Percentiles rank a stretch among this genome's conserved stretches.
phyloP scores from a whole-genome alignment of 192 early-diverging fungal species.

The Rhizophagus sp. region DNA sequence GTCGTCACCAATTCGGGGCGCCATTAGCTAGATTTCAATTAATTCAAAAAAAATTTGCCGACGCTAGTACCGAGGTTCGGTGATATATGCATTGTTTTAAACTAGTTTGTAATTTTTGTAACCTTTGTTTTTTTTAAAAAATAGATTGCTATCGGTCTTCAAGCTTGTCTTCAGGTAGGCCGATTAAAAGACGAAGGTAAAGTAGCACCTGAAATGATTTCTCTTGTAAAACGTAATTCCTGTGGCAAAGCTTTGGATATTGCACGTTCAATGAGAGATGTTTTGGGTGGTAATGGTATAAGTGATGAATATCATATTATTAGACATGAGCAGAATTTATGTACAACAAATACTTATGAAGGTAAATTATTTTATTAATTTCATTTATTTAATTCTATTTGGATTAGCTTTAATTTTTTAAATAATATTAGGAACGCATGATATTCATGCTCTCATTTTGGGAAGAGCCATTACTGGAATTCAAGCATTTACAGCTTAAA shows the following conservation, averaged over 20 bases:
- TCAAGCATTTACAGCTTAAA: conserved; percentile 58
- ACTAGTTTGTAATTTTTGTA: neutral
- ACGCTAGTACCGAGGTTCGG: conserved; percentile 79
- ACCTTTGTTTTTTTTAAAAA: neutral
- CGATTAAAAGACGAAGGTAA: conserved; percentile 87
- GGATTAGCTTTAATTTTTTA: neutral
- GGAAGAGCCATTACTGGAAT: conserved; percentile 95
- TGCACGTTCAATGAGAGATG: conserved; percentile 85
- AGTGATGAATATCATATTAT: conserved; percentile 97
- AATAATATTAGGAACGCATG: conserved; percentile 68
- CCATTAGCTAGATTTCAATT: conserved; percentile 93
- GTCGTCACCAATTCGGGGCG: conserved; percentile 90
- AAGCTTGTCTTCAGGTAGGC: conserved; percentile 88
- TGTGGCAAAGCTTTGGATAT: conserved; percentile 93
- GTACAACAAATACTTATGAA: conserved; percentile 96
- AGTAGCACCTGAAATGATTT: conserved; percentile 93
- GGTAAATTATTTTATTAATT: conserved; percentile 37
- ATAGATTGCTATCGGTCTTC: conserved; percentile 80
- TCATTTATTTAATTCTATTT: neutral
- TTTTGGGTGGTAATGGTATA: conserved; percentile 96
- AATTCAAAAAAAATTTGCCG: conserved; percentile 96
- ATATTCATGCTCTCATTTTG: conserved; percentile 92
- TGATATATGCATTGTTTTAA: neutral
- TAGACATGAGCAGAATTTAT: conserved; percentile 88
- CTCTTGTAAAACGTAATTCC: conserved; percentile 95